Conservation (phyloP, 2,329 filamentous ascomycete genomes). For the Didymella exigua region DNA sequence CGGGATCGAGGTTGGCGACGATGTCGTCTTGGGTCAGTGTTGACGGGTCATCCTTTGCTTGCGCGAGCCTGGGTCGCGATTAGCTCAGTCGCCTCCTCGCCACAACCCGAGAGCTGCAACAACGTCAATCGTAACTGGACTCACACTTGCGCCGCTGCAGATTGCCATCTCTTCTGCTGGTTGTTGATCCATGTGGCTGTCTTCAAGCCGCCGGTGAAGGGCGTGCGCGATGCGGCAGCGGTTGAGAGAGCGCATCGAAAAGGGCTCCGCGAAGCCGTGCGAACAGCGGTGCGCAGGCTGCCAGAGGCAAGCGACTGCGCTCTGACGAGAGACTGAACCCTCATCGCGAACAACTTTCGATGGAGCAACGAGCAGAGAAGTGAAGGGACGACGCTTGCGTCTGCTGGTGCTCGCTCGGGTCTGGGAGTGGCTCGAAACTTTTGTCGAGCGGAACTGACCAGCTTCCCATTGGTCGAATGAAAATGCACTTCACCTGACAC, state of each 20-base stretch:
- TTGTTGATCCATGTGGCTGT: constrained; percentile 38
- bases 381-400: constrained; percentile 36
- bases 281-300: constrained; percentile 38
- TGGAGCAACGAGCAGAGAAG: constrained; percentile 22
- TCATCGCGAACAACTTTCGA: constrained; percentile 34
- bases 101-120: background rate
- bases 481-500: constrained; percentile 25
- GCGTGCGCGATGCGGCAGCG: constrained; percentile 34
- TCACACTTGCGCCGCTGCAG: constrained; percentile 47
- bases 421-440: background rate
- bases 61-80: constrained; percentile 51
- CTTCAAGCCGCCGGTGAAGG: constrained; percentile 36
- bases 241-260: constrained; percentile 45
- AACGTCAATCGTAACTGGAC: constrained; percentile 20
- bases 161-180: constrained; percentile 46
- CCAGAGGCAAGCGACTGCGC: constrained; percentile 41
- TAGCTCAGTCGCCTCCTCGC: constrained; percentile 25
- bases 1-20: constrained; percentile 78
- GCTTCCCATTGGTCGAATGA: constrained; percentile 1
- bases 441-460: background rate
- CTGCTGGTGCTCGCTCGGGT: constrained; percentile 21
- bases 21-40: constrained; percentile 67
- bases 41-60: constrained; percentile 63
- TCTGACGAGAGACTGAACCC: constrained; percentile 42
- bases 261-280: constrained; percentile 30